Evolutionary conservation across 1,284 basidiomycete genomes (phyloP).

Genomic region (Irpex lacteus): DNA sequence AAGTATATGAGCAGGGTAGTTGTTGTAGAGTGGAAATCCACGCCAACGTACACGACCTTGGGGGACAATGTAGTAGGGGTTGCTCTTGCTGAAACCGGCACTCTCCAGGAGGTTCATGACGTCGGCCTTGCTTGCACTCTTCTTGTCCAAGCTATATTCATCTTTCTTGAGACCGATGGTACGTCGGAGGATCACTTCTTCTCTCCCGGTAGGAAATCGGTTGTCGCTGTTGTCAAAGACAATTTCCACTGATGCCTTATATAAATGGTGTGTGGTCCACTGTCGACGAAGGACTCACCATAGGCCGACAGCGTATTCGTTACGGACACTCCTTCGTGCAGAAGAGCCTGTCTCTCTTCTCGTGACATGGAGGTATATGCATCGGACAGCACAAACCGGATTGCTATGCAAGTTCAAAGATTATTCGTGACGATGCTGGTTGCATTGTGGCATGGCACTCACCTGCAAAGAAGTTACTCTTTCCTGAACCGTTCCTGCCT

Average conservation of each 20-base stretch:
- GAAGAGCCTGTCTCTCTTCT: constrained; percentile 88
- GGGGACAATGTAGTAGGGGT: constrained; percentile 99
- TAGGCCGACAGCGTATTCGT: constrained; percentile 92
- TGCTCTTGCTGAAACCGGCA: constrained; percentile 95
- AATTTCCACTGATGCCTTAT: too few relatives aligned
- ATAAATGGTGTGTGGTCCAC: too few relatives aligned
- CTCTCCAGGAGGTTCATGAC: constrained; percentile 95
- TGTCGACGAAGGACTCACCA: constrained; percentile 63
- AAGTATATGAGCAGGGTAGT: not conserved
- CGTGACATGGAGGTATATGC: constrained; percentile 95
- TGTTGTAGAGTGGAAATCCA: not conserved
- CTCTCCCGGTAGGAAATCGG: constrained; percentile 86
- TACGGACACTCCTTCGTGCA: constrained; percentile 91
- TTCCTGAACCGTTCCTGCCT: constrained; percentile 92
- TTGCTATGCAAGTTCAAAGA: constrained; percentile 48
- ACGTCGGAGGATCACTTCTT: constrained; percentile 82
- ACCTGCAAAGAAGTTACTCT: constrained; percentile 97
- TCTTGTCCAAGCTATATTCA: constrained; percentile 96
- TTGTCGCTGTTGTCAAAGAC: constrained; percentile 89
- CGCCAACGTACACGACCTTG: constrained; percentile 82
- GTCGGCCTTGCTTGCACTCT: constrained; percentile 93
- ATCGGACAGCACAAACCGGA: constrained; percentile 96
- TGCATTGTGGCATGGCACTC: constrained; percentile 20
- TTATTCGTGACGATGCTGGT: not conserved
- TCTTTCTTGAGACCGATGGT: constrained; percentile 99